These are phyloP conservation scores for Davidsoniella australis DNA, from an alignment of 2,329 filamentous ascomycete genomes.

Conservation along the genomic window DNA sequence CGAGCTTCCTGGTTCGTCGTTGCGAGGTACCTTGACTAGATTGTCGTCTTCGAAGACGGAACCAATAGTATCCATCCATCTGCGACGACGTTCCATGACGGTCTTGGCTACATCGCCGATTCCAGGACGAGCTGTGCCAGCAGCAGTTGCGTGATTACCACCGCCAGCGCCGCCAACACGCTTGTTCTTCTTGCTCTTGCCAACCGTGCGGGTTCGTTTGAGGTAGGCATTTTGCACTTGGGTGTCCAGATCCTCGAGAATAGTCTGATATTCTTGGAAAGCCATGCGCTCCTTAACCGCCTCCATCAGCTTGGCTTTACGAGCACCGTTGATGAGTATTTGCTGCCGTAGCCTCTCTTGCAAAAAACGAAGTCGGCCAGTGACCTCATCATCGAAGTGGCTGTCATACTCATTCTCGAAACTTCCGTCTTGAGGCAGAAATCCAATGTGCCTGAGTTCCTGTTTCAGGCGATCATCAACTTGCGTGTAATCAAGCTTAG, in stretches of 20 bases:
- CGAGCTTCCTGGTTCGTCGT: conserved; percentile 42
- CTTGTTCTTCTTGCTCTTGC: conserved; percentile 86
- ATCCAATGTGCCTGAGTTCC: conserved; percentile 79
- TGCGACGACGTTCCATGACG: conserved; percentile 75
- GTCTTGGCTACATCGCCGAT: conserved; percentile 85
- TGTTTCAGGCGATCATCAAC: conserved; percentile 84
- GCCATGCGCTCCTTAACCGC: conserved; percentile 86
- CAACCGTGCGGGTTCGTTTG: conserved; percentile 85
- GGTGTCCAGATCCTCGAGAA: conserved; percentile 86
- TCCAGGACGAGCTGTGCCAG: conserved; percentile 51
- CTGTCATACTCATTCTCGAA: conserved; percentile 64
- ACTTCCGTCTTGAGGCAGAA: conserved; percentile 48
- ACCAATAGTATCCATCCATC: conserved; percentile 84
- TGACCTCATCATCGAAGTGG: conserved; percentile 86
- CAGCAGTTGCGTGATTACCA: conserved; percentile 46
- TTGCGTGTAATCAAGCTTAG: conserved; percentile 66
- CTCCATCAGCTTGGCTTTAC: conserved; percentile 72
- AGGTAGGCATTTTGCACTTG: conserved; percentile 92
- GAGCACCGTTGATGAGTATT: conserved; percentile 74
- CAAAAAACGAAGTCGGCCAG: conserved; percentile 69
- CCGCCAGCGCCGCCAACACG: conserved; percentile 58
- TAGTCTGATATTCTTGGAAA: conserved; percentile 90
- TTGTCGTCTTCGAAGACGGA: conserved; percentile 78
- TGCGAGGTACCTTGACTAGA: conserved; percentile 52
- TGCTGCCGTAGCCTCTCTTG: conserved; percentile 70